A percentile compares a stretch with the other conserved stretches of the same genome.
phyloP scores from a whole-genome alignment of 371 early-diverging fungal genomes.

The Mortierella sp. region DNA sequence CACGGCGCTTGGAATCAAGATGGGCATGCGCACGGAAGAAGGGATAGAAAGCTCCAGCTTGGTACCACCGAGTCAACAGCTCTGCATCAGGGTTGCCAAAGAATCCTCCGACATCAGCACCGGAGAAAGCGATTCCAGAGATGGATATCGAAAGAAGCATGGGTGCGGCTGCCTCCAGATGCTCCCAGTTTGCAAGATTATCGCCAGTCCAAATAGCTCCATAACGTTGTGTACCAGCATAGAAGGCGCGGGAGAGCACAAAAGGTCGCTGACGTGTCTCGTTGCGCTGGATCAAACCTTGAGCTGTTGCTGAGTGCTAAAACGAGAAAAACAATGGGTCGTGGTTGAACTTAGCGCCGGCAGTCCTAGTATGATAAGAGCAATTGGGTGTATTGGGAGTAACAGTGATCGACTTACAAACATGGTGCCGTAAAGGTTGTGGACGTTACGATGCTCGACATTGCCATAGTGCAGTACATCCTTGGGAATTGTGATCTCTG shows the following conservation, averaged over 20 bases:
- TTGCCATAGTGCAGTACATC: slow-evolving; percentile 82
- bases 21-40: slow-evolving; percentile 96
- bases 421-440: slow-evolving; percentile 85
- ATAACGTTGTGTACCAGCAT: slow-evolving; percentile 86
- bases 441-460: slow-evolving; percentile 89
- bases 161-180: slow-evolving; percentile 77
- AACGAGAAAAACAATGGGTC: not conserved
- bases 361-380: not conserved
- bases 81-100: slow-evolving; percentile 88
- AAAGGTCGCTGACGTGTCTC: slow-evolving; percentile 78
- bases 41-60: slow-evolving; percentile 89
- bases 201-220: slow-evolving; percentile 96
- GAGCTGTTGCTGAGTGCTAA: slow-evolving; percentile 66
- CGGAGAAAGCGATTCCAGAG: slow-evolving; percentile 82
- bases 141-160: slow-evolving; percentile 84
- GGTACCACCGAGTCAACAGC: slow-evolving; percentile 89
- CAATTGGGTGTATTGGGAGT: not conserved
- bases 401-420: slow-evolving; percentile 57
- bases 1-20: slow-evolving; percentile 94
- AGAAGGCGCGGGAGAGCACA: slow-evolving; percentile 90
- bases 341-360: too few relatives aligned
- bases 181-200: slow-evolving; percentile 86
- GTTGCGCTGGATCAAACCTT: slow-evolving; percentile 64
- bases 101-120: slow-evolving; percentile 95
- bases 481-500: slow-evolving; percentile 94